Conservation (phyloP, 2,329 filamentous ascomycete genomes). For the Neocucurbitaria cava region DNA sequence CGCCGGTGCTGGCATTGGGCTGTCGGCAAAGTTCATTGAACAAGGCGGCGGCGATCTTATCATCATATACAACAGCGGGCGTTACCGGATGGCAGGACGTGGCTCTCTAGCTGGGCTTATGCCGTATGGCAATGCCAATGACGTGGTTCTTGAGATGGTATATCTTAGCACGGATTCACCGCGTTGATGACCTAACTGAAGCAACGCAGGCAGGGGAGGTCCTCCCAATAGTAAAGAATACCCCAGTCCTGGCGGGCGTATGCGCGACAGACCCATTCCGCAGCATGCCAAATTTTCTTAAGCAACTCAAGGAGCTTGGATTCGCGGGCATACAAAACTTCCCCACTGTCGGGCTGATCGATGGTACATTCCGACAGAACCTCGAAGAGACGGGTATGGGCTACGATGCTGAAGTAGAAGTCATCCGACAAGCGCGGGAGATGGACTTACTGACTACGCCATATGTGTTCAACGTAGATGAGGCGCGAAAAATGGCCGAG, state of each 20-base stretch:
- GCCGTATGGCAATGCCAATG: conserved; percentile 75
- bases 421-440: conserved; percentile 66
- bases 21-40: conserved; percentile 75
- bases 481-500: conserved; percentile 67
- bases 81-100: conserved; percentile 75
- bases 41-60: conserved; percentile 72
- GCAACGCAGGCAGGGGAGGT: conserved; percentile 65
- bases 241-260: conserved; percentile 73
- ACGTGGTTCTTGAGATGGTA: conserved; percentile 73
- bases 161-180: not conserved
- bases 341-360: conserved; percentile 74
- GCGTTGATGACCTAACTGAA: not conserved
- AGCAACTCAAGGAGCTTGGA: conserved; percentile 66
- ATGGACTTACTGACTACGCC: conserved; percentile 71
- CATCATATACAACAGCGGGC: conserved; percentile 75
- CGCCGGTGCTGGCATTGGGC: conserved; percentile 73
- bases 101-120: conserved; percentile 73
- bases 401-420: conserved; percentile 70
- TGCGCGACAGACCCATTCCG: conserved; percentile 75
- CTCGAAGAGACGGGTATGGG: conserved; percentile 77
- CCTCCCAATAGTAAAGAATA: conserved; percentile 67
- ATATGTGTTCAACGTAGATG: conserved; percentile 71
- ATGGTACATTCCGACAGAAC: conserved; percentile 70
- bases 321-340: conserved; percentile 78
- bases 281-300: conserved; percentile 66